A percentile compares a stretch with the other conserved stretches of the same genome.
These are phyloP conservation scores for Agrocybe pediades DNA, from an alignment of 768 basidiomycete genomes.

Conservation along the genomic window DNA sequence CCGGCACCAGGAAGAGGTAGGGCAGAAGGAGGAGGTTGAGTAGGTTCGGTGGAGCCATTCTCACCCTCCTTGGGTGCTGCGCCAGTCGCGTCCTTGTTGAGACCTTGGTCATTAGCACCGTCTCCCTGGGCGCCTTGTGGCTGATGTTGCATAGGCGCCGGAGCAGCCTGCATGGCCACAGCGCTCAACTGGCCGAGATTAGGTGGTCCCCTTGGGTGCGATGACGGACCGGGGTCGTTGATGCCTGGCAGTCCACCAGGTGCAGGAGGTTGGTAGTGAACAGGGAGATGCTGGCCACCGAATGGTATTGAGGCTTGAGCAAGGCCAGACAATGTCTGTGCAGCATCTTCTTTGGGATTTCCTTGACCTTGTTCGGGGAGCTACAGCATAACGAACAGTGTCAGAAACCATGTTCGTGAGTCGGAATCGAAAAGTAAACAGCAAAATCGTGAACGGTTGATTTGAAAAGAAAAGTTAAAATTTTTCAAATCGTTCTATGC, in stretches of 20 bases:
- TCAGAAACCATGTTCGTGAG: constrained; percentile 1
- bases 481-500: too few species aligned
- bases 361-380: constrained; percentile 41
- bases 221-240: constrained; percentile 72
- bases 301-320: constrained; percentile 51
- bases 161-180: constrained; percentile 49
- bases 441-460: neutral
- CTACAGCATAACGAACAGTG: constrained; percentile 25
- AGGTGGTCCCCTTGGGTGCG: constrained; percentile 69
- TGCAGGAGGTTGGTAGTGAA: constrained; percentile 32
- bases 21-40: constrained; percentile 25
- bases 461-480: neutral
- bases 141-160: constrained; percentile 26
- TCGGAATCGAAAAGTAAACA: constrained; percentile 4
- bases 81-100: constrained; percentile 10
- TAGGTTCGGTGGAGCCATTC: neutral
- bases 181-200: constrained; percentile 61
- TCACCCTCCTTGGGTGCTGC: constrained; percentile 14
- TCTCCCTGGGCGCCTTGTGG: constrained; percentile 19
- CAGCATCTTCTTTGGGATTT: constrained; percentile 62
- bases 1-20: constrained; percentile 34
- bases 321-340: constrained; percentile 43
- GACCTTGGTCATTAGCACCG: constrained; percentile 15
- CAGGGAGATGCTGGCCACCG: constrained; percentile 29
- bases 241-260: constrained; percentile 48